Conservation (phyloP, 176 grass and related monocot genomes). For the Aegilops speltoides region DNA sequence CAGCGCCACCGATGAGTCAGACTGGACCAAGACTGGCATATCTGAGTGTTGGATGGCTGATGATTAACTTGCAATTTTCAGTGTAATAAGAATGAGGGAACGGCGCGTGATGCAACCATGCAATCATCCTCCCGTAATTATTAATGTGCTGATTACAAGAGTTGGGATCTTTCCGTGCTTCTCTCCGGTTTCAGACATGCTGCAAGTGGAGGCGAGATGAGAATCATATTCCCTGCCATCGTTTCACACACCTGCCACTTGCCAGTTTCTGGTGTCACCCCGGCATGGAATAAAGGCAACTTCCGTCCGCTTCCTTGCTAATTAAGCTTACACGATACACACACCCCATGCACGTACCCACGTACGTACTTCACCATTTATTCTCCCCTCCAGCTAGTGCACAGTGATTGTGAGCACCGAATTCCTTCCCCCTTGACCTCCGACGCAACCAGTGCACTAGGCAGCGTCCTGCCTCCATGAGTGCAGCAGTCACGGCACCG, state of each 20-base stretch:
- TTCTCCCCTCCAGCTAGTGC: neutral
- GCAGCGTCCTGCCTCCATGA: too few relatives aligned
- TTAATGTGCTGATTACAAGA: too few relatives aligned
- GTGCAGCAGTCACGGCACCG: too few relatives aligned
- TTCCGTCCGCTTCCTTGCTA: slow-evolving; percentile 49
- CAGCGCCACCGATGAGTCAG: too few relatives aligned
- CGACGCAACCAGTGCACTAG: too few relatives aligned
- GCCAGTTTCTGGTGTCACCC: neutral
- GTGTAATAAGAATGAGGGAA: too few relatives aligned
- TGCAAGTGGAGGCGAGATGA: slow-evolving; percentile 22
- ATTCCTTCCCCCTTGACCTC: neutral
- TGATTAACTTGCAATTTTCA: too few relatives aligned
- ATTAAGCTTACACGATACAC: slow-evolving; percentile 20
- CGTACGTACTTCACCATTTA: neutral
- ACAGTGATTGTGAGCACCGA: neutral
- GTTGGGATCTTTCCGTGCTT: neutral
- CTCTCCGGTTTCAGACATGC: neutral
- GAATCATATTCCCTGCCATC: slow-evolving; percentile 45
- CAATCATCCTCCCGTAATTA: too few relatives aligned
- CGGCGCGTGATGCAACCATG: too few relatives aligned
- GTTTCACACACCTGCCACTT: slow-evolving; percentile 24
- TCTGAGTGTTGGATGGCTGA: too few relatives aligned
- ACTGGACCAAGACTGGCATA: too few relatives aligned
- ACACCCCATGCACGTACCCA: neutral
- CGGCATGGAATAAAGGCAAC: slow-evolving; percentile 52